A percentile compares a stretch with the other conserved stretches of the same genome.
Conservation (phyloP, 805 yeast species). For the Brettanomyces nanus region DNA sequence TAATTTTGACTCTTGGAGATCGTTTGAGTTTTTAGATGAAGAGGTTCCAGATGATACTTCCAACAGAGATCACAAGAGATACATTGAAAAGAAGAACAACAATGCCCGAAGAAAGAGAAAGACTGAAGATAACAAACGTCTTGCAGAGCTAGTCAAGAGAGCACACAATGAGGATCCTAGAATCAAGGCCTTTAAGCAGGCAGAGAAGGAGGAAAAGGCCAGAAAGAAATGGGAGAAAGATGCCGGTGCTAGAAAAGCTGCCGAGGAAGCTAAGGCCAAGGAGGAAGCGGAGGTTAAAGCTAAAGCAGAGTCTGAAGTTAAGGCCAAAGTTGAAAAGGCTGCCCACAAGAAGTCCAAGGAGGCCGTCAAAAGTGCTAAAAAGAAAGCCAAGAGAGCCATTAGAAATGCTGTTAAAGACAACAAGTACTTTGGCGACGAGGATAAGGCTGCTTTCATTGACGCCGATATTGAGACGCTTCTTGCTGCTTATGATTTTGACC, state of each 20-base stretch:
- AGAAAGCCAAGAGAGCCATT: slow-evolving; percentile 58
- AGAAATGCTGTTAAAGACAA: slow-evolving; percentile 78
- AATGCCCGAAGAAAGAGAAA: slow-evolving; percentile 95
- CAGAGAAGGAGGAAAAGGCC: slow-evolving; percentile 91
- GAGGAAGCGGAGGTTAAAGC: slow-evolving; percentile 84
- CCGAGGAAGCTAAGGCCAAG: slow-evolving; percentile 80
- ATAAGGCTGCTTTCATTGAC: slow-evolving; percentile 57
- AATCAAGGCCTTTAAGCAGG: slow-evolving; percentile 86
- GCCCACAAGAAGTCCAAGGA: slow-evolving; percentile 79
- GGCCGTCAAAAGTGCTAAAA: slow-evolving; percentile 94
- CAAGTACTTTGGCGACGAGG: slow-evolving; percentile 77
- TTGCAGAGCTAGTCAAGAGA: slow-evolving; percentile 78
- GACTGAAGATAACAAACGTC: slow-evolving; percentile 91
- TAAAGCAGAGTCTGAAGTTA: slow-evolving; percentile 68
- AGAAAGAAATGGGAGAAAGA: slow-evolving; percentile 95
- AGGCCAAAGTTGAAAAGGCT: slow-evolving; percentile 50
- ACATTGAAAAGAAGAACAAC: slow-evolving; percentile 94
- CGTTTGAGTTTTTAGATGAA: slow-evolving; percentile 96
- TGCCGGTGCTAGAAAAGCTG: slow-evolving; percentile 95
- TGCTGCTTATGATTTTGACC: slow-evolving; percentile 72
- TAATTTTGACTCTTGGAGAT: slow-evolving; percentile 95
- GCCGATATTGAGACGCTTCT: slow-evolving; percentile 73
- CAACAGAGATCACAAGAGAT: slow-evolving; percentile 98
- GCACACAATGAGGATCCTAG: slow-evolving; percentile 91
- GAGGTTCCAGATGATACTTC: slow-evolving; percentile 99